Evolutionary conservation across 805 yeast species (phyloP), one percentile per base, ranked within the genome.

Genomic region (Candida rishiriensis): DNA sequence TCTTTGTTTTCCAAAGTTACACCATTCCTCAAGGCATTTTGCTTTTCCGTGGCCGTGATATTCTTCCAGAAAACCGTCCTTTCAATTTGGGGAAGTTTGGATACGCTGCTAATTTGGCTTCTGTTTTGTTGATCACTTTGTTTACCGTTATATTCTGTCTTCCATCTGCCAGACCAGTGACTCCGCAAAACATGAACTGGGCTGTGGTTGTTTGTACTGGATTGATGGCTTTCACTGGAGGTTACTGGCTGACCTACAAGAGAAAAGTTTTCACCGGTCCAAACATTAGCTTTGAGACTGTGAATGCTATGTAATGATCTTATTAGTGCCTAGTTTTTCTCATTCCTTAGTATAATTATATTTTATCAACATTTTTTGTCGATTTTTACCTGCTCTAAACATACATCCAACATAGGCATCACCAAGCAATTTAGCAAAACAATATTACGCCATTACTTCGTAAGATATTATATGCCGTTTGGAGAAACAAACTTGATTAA

Each of bases 11-110:
- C 61, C 49, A 67, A 65, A 44, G 61, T 66, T 70, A 9, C 66
- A 29, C 46, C 40, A 26, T 82, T 34, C 86, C 86, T 16, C 67
- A 72, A 16, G 55, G 63, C 4, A 77, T 76, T 52, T 61, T 75
- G 43, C 60, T 78, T 39, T 46, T 55, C 45, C 69, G 64, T 51
- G 83, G 79, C 16, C 34, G 49, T 26, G 43, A 46, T 14, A 12
- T 46, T 4, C 36, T 46, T 3, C 49, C 49, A 4, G 26, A 31
- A 26, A 36, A 42, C 32, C 42, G 54, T 10, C 44, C 69, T 9
- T 70, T 70, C 54, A 69, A 72, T 69, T 49, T 66, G 46, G 70
- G 71, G 8, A 60, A 57, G 38, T 34, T 59, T 34, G 74, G 74
- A 1, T 54, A 55, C 4, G 39, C 63, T 34, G 55, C 63, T 38